Percentiles rank a stretch among this genome's conserved stretches.
phyloP scores from a whole-genome alignment of 208 protist genomes.

The Trichomonas tenax region DNA sequence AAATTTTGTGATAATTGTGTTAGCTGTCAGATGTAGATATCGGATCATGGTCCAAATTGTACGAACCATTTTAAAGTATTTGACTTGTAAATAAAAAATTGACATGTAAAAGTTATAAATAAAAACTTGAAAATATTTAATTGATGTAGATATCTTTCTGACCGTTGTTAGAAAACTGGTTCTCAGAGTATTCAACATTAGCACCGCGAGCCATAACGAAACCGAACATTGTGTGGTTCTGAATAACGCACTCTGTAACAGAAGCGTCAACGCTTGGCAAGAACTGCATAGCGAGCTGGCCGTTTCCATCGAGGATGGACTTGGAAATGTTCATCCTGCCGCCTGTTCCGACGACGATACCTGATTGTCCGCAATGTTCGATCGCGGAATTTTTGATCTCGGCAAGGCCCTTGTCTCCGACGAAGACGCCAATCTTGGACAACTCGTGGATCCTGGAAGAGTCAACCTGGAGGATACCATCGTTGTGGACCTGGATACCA shows the following conservation, averaged over 20 bases:
- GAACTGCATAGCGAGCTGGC: neutral
- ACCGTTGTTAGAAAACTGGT: neutral
- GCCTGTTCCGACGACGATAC: neutral
- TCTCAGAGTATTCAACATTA: neutral
- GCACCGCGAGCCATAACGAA: neutral
- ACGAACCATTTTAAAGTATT: no score
- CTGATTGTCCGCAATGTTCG: neutral
- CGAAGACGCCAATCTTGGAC: neutral
- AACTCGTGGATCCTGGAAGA: neutral
- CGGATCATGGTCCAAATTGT: no score
- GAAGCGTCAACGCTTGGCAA: neutral
- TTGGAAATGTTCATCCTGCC: neutral
- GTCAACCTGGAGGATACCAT: neutral
- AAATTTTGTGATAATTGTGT: no score
- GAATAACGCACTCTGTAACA: neutral
- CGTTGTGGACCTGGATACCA: neutral
- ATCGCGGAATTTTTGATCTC: neutral
- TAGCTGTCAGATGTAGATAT: no score
- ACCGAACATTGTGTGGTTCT: neutral
- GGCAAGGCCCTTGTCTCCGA: neutral
- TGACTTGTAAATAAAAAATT: no score
- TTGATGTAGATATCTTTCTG: neutral
- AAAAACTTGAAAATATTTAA: neutral
- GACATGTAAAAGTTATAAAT: no score
- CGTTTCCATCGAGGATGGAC: neutral